Base-by-base conservation (phyloP, 2,329 filamentous ascomycete species). In the Alternaria gaisen region DNA sequence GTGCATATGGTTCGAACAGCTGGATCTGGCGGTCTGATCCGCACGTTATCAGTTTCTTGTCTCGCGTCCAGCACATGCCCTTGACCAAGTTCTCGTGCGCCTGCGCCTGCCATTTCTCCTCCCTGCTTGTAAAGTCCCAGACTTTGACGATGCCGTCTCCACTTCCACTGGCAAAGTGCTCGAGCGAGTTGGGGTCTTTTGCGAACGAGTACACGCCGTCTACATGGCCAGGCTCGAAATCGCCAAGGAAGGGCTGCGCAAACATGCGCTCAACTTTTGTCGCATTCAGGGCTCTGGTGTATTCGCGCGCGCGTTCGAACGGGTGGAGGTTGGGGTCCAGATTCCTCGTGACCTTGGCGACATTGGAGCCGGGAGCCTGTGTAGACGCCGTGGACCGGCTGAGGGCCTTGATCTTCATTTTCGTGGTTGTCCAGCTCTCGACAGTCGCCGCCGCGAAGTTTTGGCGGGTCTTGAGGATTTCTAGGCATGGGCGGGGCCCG, bases 51-150 rank as follows among this genome's bases (percentile, higher is more conserved):
- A 98, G 83, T 76, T 93, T 94, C 74, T 90, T 87, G 70, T 97
- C 92, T 44, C 88, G 86, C 3, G 93, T 97, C 91, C 94, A 99
- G 70, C 90, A 91, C 76, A 97, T 85, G 14, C 91, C 91, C 83
- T 97, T 97, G 69, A 98, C 92, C 44, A 97, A 90, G 70, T 97
- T 97, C 71, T 97, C 92, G 77, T 99, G 96, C 24, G 93, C 94
- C 65, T 91, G 88, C 3, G 87, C 86, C 71, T 91, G 86, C 90
- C 91, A 94, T 48, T 90, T 85, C 75, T 95, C 90, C 28, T 91
- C 88, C 58, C 87, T 83, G 63, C 84, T 90, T 9, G 89, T 87
- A 69, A 95, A 82, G 79, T 96, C 90, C 93, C 93, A 97, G 34
- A 95, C 91, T 80, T 99, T 99, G 59, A 99, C 87, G 10, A 97